Base-by-base conservation (phyloP, 2,329 filamentous ascomycete genomes). In the Aspergillus sojae region DNA sequence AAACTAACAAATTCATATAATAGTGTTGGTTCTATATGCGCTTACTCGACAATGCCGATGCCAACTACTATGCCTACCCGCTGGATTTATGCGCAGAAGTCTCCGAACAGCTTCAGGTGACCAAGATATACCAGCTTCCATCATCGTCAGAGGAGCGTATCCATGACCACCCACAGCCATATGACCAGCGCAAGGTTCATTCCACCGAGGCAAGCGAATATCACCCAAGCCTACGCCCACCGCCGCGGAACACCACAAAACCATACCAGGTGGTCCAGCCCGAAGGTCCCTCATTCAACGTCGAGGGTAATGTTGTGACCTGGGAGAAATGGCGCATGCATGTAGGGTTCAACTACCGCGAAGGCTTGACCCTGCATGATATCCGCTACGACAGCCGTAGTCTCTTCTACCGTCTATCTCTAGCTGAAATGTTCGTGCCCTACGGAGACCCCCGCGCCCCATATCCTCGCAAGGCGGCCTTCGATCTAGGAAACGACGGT, bases 11-110 rank as follows among this genome's bases (percentile, higher is more conserved):
- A 2, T 32, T 12, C 14, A 52, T n/a, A 23, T 26, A 34, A 26
- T 12, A 73, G 70, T 72, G 70, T 23, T 72, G 66, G 58, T 79
- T 80, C 64, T 81, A 81, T 68, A 76, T 80, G 73, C 71, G 78
- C 4, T 66, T 84, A 0, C 59, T 75, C 0, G 72, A 78, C 0
- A 76, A 84, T 36, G 70, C 73, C 0, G 83, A 86, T 61, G 80
- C 84, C 39, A 87, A 88, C 68, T 83, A 84, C 71, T 87, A 87
- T 67, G 85, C 85, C 4, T 86, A 86, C 60, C 85, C 86, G 0
- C 77, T 87, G 10, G 81, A 86, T 60, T 77, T 87, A 26, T 82
- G 79, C 53, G 82, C 83, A 9, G 84, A 86, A 68, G 79, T 84
- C 55, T 83, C 83, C 9, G 80, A 84, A 64, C 72, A 82, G 2